Conservation (phyloP, 148 eudicot genomes). For the Polygonum aviculare region DNA sequence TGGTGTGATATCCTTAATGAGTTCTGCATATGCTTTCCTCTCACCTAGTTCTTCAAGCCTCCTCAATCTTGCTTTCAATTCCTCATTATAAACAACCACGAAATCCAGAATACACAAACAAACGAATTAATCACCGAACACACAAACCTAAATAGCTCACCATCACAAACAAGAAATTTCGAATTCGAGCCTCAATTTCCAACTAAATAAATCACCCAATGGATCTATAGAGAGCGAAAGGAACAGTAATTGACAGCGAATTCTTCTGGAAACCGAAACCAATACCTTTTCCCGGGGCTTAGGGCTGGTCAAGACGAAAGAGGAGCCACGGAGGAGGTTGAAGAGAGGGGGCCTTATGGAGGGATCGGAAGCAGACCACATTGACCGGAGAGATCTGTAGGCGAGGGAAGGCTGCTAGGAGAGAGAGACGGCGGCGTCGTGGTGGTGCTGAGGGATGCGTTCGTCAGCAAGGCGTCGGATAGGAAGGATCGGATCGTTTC, state of each 20-base stretch:
- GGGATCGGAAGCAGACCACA: slow-evolving; percentile 54
- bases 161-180: neutral
- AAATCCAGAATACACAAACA: neutral
- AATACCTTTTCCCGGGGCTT: slow-evolving; percentile 72
- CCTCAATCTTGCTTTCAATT: slow-evolving; percentile 69
- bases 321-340: slow-evolving; percentile 41
- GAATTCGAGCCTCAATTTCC: neutral
- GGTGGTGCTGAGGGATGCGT: slow-evolving; percentile 29
- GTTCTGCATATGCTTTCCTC: slow-evolving; percentile 80
- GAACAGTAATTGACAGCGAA: neutral
- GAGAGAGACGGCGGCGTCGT: slow-evolving; percentile 38
- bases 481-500: slow-evolving; percentile 41
- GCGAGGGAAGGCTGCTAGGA: slow-evolving; percentile 36
- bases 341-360: slow-evolving; percentile 33
- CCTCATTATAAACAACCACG: slow-evolving; percentile 49
- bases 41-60: slow-evolving; percentile 70
- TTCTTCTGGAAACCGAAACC: neutral
- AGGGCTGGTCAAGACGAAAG: slow-evolving; percentile 54
- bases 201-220: too few relatives aligned
- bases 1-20: slow-evolving; percentile 89
- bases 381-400: slow-evolving; percentile 51
- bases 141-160: neutral
- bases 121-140: too few relatives aligned
- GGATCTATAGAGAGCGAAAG: too few relatives aligned
- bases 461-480: slow-evolving; percentile 22